phyloP scores from a whole-genome alignment of 768 basidiomycete genomes.

The Phaeolepiota aurea region DNA sequence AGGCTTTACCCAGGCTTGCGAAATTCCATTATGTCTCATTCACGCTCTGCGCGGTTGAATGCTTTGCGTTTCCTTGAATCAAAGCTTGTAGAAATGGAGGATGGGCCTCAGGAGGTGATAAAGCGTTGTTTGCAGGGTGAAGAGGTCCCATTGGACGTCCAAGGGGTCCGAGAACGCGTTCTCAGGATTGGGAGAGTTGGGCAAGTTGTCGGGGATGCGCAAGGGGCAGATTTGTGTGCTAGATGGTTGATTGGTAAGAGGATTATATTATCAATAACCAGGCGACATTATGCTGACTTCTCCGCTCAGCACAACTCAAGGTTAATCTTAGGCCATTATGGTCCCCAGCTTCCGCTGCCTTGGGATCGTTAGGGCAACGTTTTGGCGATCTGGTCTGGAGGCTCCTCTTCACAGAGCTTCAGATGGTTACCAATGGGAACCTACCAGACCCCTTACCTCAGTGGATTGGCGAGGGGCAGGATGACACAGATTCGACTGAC shows the following conservation, averaged over 20 bases:
- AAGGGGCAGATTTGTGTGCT: conserved; percentile 54
- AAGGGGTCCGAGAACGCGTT: conserved; percentile 80
- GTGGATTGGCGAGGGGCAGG: conserved; percentile 7
- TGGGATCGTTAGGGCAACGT: conserved; percentile 43
- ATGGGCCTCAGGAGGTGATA: conserved; percentile 42
- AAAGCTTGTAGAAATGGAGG: conserved; percentile 31
- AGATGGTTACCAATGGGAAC: conserved; percentile 18
- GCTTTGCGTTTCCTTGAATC: conserved; percentile 59
- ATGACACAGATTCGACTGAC: conserved; percentile 15
- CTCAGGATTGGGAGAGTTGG: conserved; percentile 69
- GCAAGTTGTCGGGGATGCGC: conserved; percentile 47
- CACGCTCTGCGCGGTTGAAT: conserved; percentile 52
- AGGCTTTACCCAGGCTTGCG: conserved; percentile 46
- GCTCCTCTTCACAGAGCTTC: conserved; percentile 57
- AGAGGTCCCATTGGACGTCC: conserved; percentile 66
- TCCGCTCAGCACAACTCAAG: conserved; percentile 70
- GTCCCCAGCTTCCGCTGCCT: conserved; percentile 67
- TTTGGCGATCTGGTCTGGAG: conserved; percentile 70
- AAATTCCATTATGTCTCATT: conserved; percentile 62
- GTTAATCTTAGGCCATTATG: conserved; percentile 89
- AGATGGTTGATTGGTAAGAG: conserved; percentile 68
- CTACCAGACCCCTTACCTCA: neutral
- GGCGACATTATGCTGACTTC: neutral
- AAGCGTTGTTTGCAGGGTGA: conserved; percentile 74
- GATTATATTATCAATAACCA: conserved; percentile 1